These are phyloP conservation scores for Tothia fuscella DNA, from an alignment of 2,329 filamentous ascomycete species.

Conservation along the genomic window DNA sequence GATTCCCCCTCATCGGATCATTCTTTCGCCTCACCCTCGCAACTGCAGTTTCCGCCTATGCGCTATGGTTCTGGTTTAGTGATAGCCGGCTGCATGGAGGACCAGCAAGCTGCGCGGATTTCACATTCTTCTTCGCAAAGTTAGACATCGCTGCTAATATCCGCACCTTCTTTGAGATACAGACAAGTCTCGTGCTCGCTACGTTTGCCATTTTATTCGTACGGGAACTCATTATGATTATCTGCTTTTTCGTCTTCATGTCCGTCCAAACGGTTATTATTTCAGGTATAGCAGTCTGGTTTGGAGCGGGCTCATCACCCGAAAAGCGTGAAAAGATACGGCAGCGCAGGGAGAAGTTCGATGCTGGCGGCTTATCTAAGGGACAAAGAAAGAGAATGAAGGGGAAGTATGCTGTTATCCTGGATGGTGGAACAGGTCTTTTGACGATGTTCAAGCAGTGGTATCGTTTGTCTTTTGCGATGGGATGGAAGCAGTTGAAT, in stretches of 20 bases:
- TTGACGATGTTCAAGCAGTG: background rate
- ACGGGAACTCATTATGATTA: conserved; percentile 3
- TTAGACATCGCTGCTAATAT: background rate
- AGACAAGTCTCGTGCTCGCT: background rate
- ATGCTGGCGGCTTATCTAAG: background rate
- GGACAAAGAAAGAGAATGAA: background rate
- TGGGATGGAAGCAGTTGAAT: conserved; percentile 1
- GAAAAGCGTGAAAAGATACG: background rate
- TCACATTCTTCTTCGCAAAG: background rate
- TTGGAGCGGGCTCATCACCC: background rate
- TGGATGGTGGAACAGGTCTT: too few species aligned
- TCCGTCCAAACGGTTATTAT: background rate
- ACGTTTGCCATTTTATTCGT: background rate
- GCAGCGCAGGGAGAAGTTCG: background rate
- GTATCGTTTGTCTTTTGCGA: background rate
- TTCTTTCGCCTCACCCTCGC: conserved; percentile 11
- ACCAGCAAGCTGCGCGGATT: background rate
- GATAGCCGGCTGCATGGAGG: background rate
- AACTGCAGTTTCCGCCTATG: conserved; percentile 17
- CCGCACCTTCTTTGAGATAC: background rate
- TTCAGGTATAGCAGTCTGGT: background rate
- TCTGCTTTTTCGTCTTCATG: background rate
- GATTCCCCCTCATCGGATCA: conserved; percentile 15
- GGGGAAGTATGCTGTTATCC: background rate
- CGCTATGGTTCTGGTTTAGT: conserved; percentile 20